These are phyloP conservation scores for Ceratocystis lukuohia DNA, from an alignment of 2,329 filamentous ascomycete genomes.

Conservation along the genomic window DNA sequence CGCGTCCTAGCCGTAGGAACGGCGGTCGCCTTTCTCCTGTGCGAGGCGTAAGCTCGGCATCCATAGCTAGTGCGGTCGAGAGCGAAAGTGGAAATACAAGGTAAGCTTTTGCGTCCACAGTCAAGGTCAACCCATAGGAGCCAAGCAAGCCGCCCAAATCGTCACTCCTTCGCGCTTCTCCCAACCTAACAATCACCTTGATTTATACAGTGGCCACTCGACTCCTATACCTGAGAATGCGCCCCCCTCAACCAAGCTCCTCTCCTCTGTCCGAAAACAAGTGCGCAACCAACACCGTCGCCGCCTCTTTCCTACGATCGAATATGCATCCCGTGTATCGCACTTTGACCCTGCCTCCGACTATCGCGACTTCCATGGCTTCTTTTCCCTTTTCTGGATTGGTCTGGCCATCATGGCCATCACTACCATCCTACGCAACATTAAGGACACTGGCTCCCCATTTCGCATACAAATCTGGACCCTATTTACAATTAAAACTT, in stretches of 20 bases:
- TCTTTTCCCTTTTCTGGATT: slow-evolving; percentile 98
- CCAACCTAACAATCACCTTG: background rate
- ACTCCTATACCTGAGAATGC: slow-evolving; percentile 81
- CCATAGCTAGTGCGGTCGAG: slow-evolving; percentile 8
- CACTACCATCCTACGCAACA: slow-evolving; percentile 82
- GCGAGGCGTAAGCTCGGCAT: slow-evolving; percentile 4
- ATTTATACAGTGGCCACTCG: slow-evolving; percentile 51
- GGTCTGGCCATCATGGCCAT: slow-evolving; percentile 92
- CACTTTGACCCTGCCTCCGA: slow-evolving; percentile 91
- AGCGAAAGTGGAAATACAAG: slow-evolving; percentile 16
- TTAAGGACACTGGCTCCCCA: slow-evolving; percentile 84
- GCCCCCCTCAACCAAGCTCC: slow-evolving; percentile 77
- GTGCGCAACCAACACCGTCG: slow-evolving; percentile 67
- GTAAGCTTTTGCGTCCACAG: background rate
- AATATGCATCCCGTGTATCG: slow-evolving; percentile 79
- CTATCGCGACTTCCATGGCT: slow-evolving; percentile 88
- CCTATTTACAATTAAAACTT: slow-evolving; percentile 76
- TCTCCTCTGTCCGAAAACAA: slow-evolving; percentile 73
- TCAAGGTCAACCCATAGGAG: no score
- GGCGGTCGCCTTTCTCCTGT: slow-evolving; percentile 7
- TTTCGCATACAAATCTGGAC: slow-evolving; percentile 77
- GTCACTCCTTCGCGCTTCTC: background rate
- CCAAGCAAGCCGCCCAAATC: background rate
- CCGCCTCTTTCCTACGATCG: slow-evolving; percentile 82
- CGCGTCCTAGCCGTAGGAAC: slow-evolving; percentile 2